Evolutionary conservation across 1,284 basidiomycete species (phyloP).

Genomic region (Cutaneotrichosporon spelunceum): DNA sequence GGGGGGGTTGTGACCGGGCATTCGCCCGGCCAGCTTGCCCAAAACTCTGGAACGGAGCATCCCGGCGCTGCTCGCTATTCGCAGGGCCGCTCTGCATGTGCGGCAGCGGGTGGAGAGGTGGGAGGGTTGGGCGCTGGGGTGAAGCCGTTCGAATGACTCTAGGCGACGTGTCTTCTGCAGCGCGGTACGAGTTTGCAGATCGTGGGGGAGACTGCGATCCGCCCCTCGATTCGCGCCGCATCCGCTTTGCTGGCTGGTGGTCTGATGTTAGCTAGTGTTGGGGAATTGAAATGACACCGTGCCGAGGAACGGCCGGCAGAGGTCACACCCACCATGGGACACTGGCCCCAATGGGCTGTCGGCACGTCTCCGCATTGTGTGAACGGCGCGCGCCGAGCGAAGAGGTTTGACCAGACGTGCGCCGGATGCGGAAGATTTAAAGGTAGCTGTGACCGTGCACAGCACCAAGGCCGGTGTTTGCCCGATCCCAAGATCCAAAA

Average conservation of each 20-base stretch:
- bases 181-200: slow-evolving; percentile 9
- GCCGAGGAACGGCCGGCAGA: background rate
- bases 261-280: slow-evolving; percentile 19
- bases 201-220: slow-evolving; percentile 9
- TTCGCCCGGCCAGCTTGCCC: slow-evolving; percentile 2
- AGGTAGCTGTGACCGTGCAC: background rate
- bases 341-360: slow-evolving; percentile 20
- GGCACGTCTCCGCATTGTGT: slow-evolving; percentile 19
- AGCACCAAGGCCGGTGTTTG: background rate
- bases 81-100: slow-evolving; percentile 4
- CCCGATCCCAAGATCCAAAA: background rate
- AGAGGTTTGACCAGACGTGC: background rate
- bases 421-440: background rate
- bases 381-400: background rate
- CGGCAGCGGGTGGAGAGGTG: slow-evolving; percentile 21
- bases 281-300: background rate
- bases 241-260: slow-evolving; percentile 16
- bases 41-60: slow-evolving; percentile 3
- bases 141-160: slow-evolving; percentile 22
- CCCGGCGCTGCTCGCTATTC: background rate
- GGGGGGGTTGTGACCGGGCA: background rate
- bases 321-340: slow-evolving; percentile 16
- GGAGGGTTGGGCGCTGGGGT: slow-evolving; percentile 17
- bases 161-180: slow-evolving; percentile 12
- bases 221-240: slow-evolving; percentile 11